Evolutionary conservation across 2,329 filamentous ascomycete species (phyloP).

Genomic region (Dothideomycetes sp.): DNA sequence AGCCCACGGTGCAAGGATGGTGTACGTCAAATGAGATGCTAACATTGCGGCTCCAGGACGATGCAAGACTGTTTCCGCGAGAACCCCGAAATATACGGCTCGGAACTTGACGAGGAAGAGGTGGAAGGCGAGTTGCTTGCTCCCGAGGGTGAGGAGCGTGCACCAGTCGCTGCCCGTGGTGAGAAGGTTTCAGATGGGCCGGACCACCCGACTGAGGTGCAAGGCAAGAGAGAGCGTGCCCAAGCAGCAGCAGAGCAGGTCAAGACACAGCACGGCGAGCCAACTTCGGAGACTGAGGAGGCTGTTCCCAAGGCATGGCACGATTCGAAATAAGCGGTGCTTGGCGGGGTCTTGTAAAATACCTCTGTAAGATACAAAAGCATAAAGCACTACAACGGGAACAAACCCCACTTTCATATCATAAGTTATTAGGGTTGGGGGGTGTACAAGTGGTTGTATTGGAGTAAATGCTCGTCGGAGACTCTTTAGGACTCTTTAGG

Average conservation of each 20-base stretch:
- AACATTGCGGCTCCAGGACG: conserved; percentile 42
- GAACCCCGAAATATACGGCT: conserved; percentile 86
- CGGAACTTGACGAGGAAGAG: conserved; percentile 72
- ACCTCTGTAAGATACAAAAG: too few species aligned
- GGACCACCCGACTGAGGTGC: conserved; percentile 10
- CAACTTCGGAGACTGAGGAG: conserved; percentile 29
- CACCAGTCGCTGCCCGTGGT: conserved; percentile 2
- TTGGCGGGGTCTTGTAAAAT: neutral
- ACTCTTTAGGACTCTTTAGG: too few species aligned
- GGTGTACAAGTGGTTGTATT: too few species aligned
- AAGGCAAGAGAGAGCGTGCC: conserved; percentile 16
- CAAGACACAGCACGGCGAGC: conserved; percentile 17
- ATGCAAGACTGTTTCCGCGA: conserved; percentile 97
- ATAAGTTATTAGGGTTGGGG: too few species aligned
- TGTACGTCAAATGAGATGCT: conserved; percentile 8
- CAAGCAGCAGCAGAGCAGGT: conserved; percentile 21
- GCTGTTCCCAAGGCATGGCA: conserved; percentile 40
- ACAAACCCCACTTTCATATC: too few species aligned
- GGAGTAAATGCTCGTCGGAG: too few species aligned
- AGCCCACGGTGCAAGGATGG: conserved; percentile 29
- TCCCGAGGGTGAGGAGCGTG: neutral
- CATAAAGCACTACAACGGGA: too few species aligned
- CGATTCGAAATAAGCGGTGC: conserved; percentile 20
- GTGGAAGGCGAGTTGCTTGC: conserved; percentile 7
- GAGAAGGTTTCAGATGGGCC: conserved; percentile 15